Conservation (phyloP, 768 basidiomycete genomes). For the Leucocoprinus leucothites region DNA sequence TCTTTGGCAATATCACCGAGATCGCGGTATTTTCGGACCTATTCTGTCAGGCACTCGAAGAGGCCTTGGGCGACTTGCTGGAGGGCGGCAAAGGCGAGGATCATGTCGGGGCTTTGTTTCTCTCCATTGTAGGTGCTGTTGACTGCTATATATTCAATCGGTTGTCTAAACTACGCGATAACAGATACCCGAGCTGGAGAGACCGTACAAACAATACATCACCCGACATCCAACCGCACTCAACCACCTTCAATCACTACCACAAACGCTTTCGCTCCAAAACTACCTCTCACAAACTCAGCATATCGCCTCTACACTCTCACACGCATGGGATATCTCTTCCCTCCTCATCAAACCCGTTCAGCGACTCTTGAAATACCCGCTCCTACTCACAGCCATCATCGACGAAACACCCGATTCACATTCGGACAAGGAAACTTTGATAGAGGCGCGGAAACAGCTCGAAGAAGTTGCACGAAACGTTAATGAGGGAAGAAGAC, state of each 20-base stretch:
- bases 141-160: slow-evolving; percentile 10
- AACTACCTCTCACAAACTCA: slow-evolving; percentile 68
- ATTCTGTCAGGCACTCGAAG: slow-evolving; percentile 63
- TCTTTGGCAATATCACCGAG: slow-evolving; percentile 77
- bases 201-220: slow-evolving; percentile 77
- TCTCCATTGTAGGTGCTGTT: slow-evolving; percentile 55
- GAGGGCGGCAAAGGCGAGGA: slow-evolving; percentile 68
- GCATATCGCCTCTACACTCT: slow-evolving; percentile 62
- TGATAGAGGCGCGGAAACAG: slow-evolving; percentile 48
- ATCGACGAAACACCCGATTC: slow-evolving; percentile 69
- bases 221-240: slow-evolving; percentile 76
- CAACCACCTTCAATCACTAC: slow-evolving; percentile 53
- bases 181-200: slow-evolving; percentile 69
- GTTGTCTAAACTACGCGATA: slow-evolving; percentile 21
- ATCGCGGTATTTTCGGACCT: slow-evolving; percentile 69
- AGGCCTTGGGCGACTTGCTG: slow-evolving; percentile 58
- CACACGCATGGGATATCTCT: slow-evolving; percentile 90
- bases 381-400: slow-evolving; percentile 76
- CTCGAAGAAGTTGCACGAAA: slow-evolving; percentile 74
- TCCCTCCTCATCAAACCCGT: slow-evolving; percentile 97
- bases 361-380: slow-evolving; percentile 93
- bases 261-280: slow-evolving; percentile 49
- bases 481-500: slow-evolving; percentile 75
- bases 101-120: slow-evolving; percentile 65
- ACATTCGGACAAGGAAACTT: slow-evolving; percentile 69